Evolutionary conservation across 2,329 filamentous ascomycete genomes (phyloP).

Genomic region (Fusarium azukiicola): DNA sequence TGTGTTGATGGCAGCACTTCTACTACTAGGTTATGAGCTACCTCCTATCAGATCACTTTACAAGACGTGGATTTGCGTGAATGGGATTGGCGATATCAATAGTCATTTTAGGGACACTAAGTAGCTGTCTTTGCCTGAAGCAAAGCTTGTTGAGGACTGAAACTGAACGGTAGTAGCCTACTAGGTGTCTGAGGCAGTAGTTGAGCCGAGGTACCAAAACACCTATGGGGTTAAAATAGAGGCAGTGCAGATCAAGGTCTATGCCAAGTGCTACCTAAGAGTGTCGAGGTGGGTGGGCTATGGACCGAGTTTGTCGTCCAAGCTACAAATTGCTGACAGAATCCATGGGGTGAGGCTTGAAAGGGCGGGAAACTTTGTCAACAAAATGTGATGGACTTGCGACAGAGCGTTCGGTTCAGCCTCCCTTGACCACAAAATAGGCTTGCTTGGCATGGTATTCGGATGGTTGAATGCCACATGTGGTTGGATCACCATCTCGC

Average conservation of each 20-base stretch:
- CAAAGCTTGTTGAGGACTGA: too few species aligned
- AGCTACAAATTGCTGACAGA: neutral
- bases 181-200: too few species aligned
- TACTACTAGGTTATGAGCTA: neutral
- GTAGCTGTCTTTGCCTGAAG: too few species aligned
- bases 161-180: too few species aligned
- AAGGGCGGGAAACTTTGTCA: neutral
- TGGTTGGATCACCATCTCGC: too few species aligned
- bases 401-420: neutral
- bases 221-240: too few species aligned
- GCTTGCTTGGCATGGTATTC: neutral
- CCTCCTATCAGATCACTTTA: neutral
- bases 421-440: neutral
- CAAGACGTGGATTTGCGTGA: neutral
- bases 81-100: neutral
- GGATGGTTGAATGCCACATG: neutral
- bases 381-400: neutral
- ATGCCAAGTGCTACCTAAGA: too few species aligned
- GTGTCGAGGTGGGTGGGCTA: too few species aligned
- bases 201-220: too few species aligned
- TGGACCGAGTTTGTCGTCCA: too few species aligned
- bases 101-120: too few species aligned
- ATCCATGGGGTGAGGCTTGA: neutral
- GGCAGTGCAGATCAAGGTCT: too few species aligned
- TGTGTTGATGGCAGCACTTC: neutral